Evolutionary conservation across 2,329 filamentous ascomycete species (phyloP), one percentile per base, ranked within the genome.

Genomic region (Apiospora aurea): DNA sequence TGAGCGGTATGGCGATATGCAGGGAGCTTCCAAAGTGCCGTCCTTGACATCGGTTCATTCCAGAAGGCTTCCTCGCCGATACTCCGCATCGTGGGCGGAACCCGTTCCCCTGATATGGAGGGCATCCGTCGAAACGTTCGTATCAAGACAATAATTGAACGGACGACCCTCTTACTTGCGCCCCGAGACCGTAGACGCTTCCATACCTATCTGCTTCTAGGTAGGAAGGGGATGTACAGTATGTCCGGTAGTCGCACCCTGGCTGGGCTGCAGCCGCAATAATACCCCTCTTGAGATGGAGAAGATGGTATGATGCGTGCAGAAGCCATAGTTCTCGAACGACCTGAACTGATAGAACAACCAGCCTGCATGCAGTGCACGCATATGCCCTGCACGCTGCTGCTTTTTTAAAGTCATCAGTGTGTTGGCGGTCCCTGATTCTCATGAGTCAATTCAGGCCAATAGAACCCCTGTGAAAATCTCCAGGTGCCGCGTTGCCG

Each of bases 401-500:
- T 53, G 11, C 29, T 34, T 38, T 57, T 57, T 34, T 18, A 57
- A 49, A n/a, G 21, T 57, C 51, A 1, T 34, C 16, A 21, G 24
- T 5, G 24, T 16, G 34, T 38, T 8, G 21, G 8, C 21, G 46
- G 21, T 49, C 57, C 57, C n/a, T 64, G 5, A 38, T 64, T 64
- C 41, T 24, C 57, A n/a, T 41, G 57, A 64, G 41, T 41, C 57
- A 64, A 64, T n/a, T n/a, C 18, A n/a, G 41, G 18, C 57, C 34
- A 41, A 41, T 38, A 64, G 57, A 64, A 64, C 41, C 57, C 57
- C 21, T 21, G 57, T n/a, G 57, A n/a, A 64, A 64, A 64, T 64
- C 57, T 41, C 57, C 57, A 64, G 57, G 57, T 64, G 57, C 57
- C 57, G 57, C n/a, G 57, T 64, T 64, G 57, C 57, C 57, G 57